Percentiles rank a stretch among this genome's conserved stretches.
Conservation (phyloP, 345 rosid species). For the Trapa bicornis region DNA sequence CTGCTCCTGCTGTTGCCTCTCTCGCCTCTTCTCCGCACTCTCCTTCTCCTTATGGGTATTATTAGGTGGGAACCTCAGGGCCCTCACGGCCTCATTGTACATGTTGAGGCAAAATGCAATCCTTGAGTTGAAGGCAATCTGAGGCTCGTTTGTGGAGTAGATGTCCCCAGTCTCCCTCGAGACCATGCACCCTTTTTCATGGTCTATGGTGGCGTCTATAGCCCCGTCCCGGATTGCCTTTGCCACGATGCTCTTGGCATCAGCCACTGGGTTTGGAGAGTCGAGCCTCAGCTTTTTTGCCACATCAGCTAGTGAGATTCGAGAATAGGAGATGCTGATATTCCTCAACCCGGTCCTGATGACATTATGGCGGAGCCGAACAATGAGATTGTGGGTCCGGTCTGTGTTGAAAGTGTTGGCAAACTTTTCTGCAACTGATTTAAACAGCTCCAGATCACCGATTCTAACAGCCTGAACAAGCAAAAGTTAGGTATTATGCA, state of each 20-base stretch:
- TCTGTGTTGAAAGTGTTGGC: constrained; percentile 49
- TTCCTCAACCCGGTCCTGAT: constrained; percentile 67
- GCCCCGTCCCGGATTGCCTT: constrained; percentile 88
- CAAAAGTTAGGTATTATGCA: not conserved
- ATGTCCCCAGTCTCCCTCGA: constrained; percentile 85
- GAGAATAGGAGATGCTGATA: constrained; percentile 67
- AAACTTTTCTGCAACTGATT: constrained; percentile 58
- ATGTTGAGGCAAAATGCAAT: constrained; percentile 78
- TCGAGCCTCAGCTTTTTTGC: constrained; percentile 49
- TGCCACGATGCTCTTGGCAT: constrained; percentile 73
- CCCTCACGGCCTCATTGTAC: constrained; percentile 81
- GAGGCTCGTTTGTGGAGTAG: constrained; percentile 86
- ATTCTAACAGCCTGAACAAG: constrained; percentile 59
- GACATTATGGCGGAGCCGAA: constrained; percentile 70
- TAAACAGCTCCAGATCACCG: constrained; percentile 86
- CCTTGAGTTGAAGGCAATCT: constrained; percentile 70
- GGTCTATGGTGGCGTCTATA: constrained; percentile 74
- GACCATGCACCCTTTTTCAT: constrained; percentile 54
- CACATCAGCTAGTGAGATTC: constrained; percentile 53
- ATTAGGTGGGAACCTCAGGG: constrained; percentile 59
- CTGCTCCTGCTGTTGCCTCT: constrained; percentile 73
- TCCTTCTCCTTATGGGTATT: constrained; percentile 72
- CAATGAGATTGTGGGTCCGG: constrained; percentile 57
- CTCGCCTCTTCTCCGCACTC: constrained; percentile 73
- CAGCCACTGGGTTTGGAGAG: constrained; percentile 55